Evolutionary conservation across 2,329 filamentous ascomycete species (phyloP).

Genomic region (Aureobasidium subglaciale): DNA sequence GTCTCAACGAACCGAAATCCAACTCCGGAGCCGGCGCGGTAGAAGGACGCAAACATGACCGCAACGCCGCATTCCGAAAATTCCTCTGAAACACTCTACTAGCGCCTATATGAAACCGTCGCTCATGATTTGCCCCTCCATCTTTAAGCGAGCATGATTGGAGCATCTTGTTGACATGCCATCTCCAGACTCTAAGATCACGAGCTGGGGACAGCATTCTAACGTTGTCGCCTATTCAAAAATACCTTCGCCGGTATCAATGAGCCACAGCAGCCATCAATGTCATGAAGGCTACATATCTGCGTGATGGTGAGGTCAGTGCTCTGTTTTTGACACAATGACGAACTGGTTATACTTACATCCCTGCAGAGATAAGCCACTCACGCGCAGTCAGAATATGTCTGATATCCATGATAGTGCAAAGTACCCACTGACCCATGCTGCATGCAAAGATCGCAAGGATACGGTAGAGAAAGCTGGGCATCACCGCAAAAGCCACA

Average conservation of each 20-base stretch:
- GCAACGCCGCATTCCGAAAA: not conserved
- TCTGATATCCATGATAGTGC: slow-evolving; percentile 28
- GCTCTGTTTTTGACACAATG: not conserved
- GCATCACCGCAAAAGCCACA: slow-evolving; percentile 34
- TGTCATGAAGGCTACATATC: slow-evolving; percentile 35
- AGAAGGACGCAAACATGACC: not conserved
- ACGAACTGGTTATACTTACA: slow-evolving; percentile 30
- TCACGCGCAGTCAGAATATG: slow-evolving; percentile 31
- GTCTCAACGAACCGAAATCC: not conserved
- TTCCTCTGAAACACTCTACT: slow-evolving; percentile 13
- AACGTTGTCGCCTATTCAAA: not conserved
- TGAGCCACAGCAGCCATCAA: slow-evolving; percentile 32
- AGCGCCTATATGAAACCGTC: slow-evolving; percentile 2
- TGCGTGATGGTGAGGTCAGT: slow-evolving; percentile 20
- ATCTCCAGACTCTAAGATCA: not conserved
- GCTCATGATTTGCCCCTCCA: slow-evolving; percentile 3
- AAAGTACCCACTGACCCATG: slow-evolving; percentile 29
- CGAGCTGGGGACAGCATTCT: no score
- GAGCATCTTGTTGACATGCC: not conserved
- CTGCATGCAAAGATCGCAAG: slow-evolving; percentile 34
- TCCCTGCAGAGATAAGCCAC: slow-evolving; percentile 32
- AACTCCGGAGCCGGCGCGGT: not conserved
- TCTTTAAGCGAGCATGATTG: not conserved
- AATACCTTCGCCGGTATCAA: slow-evolving; percentile 11
- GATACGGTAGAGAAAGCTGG: slow-evolving; percentile 34